Evolutionary conservation across 1,284 basidiomycete species (phyloP), one percentile per base, ranked within the genome.

Genomic region (Boletus albobrunnescens): DNA sequence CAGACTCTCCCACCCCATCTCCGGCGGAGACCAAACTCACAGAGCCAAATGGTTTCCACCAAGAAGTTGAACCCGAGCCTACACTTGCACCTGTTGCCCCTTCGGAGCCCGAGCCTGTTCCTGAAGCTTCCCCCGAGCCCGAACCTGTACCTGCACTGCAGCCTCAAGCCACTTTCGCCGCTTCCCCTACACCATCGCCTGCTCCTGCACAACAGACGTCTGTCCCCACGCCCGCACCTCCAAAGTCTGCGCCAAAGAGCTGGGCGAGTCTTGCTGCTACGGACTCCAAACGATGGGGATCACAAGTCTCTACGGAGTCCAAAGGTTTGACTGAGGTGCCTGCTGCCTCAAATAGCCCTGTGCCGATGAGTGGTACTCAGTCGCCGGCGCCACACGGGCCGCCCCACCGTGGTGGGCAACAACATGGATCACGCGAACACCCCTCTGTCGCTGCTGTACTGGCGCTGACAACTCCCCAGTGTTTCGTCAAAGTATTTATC

Each of bases 261-360:
- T 96, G 93, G 94, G 94, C 94, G 0, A 87, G 86, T 51, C 81
- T 95, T 41, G 94, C 93, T 44, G 91, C 92, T 30, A 68, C 86
- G 19, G 86, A 87, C 59, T 69, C 78, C 27, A 83, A 80, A 63
- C 84, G 85, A 61, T 93, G 90, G 90, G 88, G 88, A 36, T 63
- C 81, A 1, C 78, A 81, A 14, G 85, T 89, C 32, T 86, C 87
- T 8, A 75, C 79, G 51, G 84, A 90, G 50, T 80, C 81, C 1
- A 77, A 82, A 45, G 87, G 86, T 27, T 78, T 81, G 52, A 82
- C 79, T 9, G 83, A 87, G 67, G 82, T 73, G 8, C 76, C 76
- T 14, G 67, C 69, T 51, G 59, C 67, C 6, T 70, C 72, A 19
- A 57, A 64, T 19, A 69, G 57, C 46, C 71, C 79, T 28, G 70